A percentile compares a stretch with the other conserved stretches of the same genome.
Conservation (phyloP, 2,329 filamentous ascomycete genomes). For the Lomentospora prolificans region DNA sequence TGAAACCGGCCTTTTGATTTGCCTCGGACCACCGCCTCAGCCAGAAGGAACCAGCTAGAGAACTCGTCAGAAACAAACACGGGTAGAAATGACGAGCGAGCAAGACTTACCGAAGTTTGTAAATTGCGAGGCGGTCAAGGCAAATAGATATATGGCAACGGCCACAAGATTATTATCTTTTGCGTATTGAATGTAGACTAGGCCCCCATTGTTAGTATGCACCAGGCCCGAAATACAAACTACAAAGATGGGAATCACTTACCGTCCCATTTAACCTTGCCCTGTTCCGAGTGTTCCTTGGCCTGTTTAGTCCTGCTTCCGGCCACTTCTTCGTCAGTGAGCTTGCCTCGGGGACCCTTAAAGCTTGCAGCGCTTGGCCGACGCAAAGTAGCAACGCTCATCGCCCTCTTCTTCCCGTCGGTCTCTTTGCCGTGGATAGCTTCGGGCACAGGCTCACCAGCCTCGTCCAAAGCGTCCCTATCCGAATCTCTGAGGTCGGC, state of each 20-base stretch:
- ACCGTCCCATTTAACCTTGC: conserved; percentile 88
- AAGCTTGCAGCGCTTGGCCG: conserved; percentile 89
- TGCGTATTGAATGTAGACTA: conserved; percentile 85
- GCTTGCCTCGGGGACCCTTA: conserved; percentile 72
- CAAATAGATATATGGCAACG: conserved; percentile 67
- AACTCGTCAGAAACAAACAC: not conserved
- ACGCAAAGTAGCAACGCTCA: conserved; percentile 72
- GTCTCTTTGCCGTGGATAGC: conserved; percentile 43
- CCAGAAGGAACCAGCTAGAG: conserved; percentile 73
- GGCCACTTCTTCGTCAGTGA: conserved; percentile 73
- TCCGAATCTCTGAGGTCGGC: conserved; percentile 37
- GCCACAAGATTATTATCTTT: conserved; percentile 86
- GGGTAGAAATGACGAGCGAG: not conserved
- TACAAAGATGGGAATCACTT: not conserved
- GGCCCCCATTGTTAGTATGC: conserved; percentile 2
- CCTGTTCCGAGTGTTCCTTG: conserved; percentile 86
- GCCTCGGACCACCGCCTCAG: conserved; percentile 83
- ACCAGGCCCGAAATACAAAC: not conserved
- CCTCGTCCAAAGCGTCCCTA: conserved; percentile 62
- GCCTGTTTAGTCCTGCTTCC: conserved; percentile 63
- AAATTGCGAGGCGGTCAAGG: conserved; percentile 71
- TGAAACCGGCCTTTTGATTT: conserved; percentile 59
- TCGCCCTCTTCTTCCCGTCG: conserved; percentile 45
- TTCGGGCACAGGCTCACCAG: conserved; percentile 66
- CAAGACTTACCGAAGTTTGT: conserved; percentile 61